These are phyloP conservation scores for Lolium perenne DNA, from an alignment of 176 grass and related monocot species.

Conservation along the genomic window DNA sequence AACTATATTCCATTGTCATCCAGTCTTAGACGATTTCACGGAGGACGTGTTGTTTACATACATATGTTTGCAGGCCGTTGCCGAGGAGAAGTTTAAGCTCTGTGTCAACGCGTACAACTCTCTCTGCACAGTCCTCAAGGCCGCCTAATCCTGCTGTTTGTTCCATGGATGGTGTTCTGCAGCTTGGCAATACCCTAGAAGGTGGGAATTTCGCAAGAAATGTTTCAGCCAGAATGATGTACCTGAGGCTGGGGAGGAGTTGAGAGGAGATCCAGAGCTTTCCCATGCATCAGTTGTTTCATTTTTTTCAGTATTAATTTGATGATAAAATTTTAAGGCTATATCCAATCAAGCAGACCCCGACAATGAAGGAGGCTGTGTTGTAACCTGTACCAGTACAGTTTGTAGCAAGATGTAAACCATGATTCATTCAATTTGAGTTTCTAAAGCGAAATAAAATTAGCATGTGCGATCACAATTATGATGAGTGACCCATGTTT, in stretches of 20 bases:
- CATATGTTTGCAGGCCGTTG: conserved; percentile 52
- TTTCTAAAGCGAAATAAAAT: not conserved
- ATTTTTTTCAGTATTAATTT: not conserved
- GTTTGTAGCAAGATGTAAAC: not conserved
- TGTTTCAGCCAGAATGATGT: not conserved
- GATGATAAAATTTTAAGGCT: not conserved
- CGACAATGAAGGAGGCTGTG: not conserved
- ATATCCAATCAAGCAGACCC: conserved; percentile 4
- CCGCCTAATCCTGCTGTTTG: conserved; percentile 1
- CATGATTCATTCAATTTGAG: conserved; percentile 33
- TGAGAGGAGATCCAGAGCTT: not conserved
- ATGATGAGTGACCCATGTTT: not conserved
- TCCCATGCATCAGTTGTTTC: not conserved
- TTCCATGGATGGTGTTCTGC: not conserved
- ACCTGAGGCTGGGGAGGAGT: not conserved
- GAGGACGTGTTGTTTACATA: not conserved
- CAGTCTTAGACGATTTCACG: not conserved
- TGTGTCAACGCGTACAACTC: conserved; percentile 86
- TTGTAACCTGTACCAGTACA: conserved; percentile 35
- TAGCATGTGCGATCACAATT: not conserved
- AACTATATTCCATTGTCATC: not conserved
- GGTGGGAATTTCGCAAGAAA: not conserved
- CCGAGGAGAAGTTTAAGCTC: conserved; percentile 88
- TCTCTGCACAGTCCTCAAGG: conserved; percentile 62
- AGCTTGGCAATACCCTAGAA: not conserved